These are phyloP conservation scores for Penicillium paxilli DNA, from an alignment of 495 filamentous ascomycete genomes.

Conservation along the genomic window DNA sequence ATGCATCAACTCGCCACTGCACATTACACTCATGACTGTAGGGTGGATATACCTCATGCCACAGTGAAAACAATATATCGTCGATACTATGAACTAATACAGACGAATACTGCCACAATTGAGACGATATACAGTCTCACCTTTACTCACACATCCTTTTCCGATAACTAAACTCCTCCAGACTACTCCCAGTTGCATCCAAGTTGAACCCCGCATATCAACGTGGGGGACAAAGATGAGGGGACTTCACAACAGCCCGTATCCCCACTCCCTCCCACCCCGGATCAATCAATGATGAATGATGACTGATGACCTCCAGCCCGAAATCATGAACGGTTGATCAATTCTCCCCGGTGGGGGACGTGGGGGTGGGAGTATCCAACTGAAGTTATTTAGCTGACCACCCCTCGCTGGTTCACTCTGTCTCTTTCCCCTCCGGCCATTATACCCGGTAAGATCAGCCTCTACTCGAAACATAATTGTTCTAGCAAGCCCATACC, in stretches of 20 bases:
- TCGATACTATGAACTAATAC: too few species aligned
- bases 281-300: neutral
- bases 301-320: constrained; percentile 5
- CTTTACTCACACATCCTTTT: too few species aligned
- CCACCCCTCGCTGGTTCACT: constrained; percentile 1
- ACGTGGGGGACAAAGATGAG: constrained; percentile 15
- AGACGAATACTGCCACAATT: too few species aligned
- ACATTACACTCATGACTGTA: too few species aligned
- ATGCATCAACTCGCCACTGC: too few species aligned
- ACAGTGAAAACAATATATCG: too few species aligned
- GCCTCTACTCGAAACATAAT: too few species aligned
- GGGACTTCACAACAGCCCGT: neutral
- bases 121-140: too few species aligned
- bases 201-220: constrained; percentile 22
- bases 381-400: constrained; percentile 18
- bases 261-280: constrained; percentile 8
- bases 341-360: constrained; percentile 9
- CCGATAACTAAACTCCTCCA: too few species aligned
- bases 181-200: too few species aligned
- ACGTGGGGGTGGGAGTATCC: constrained; percentile 23
- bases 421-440: neutral
- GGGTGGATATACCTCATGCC: too few species aligned
- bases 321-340: constrained; percentile 13
- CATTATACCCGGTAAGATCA: neutral
- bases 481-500: too few species aligned